Conservation (phyloP, 2,329 filamentous ascomycete genomes). For the Ramularia endophylla region DNA sequence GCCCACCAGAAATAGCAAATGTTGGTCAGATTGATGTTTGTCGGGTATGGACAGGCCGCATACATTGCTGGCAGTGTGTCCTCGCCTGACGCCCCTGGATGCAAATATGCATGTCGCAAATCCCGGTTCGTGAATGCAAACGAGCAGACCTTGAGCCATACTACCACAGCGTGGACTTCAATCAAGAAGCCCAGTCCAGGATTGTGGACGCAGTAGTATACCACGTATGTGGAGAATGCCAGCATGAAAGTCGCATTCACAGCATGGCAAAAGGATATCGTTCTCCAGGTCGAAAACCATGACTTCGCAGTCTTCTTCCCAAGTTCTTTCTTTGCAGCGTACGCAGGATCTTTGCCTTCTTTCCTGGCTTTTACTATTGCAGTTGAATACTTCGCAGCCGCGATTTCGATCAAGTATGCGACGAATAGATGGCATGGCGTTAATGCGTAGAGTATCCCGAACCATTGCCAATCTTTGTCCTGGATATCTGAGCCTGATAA, state of each 20-base stretch:
- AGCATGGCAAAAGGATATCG: constrained; percentile 67
- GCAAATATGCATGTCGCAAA: constrained; percentile 78
- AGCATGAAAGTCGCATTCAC: constrained; percentile 80
- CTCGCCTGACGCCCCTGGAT: constrained; percentile 61
- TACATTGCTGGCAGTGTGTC: constrained; percentile 76
- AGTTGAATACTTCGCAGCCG: constrained; percentile 73
- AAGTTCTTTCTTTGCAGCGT: constrained; percentile 51
- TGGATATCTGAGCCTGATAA: constrained; percentile 51
- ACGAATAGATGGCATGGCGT: constrained; percentile 88
- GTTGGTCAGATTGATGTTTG: constrained; percentile 84
- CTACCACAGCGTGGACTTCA: constrained; percentile 86
- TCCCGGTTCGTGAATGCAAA: constrained; percentile 97
- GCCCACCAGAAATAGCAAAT: constrained; percentile 97
- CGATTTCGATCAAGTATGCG: constrained; percentile 82
- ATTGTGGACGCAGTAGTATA: constrained; percentile 89
- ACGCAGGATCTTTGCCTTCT: constrained; percentile 21
- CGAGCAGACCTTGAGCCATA: constrained; percentile 93
- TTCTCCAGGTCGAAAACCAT: constrained; percentile 58
- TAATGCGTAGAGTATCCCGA: constrained; percentile 65
- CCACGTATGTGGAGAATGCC: constrained; percentile 71
- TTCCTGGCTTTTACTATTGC: constrained; percentile 52
- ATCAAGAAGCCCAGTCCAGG: constrained; percentile 87
- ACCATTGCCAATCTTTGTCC: constrained; percentile 24
- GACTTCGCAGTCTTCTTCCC: constrained; percentile 26
- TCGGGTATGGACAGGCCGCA: constrained; percentile 74